phyloP scores from a whole-genome alignment of 176 grass and related monocot genomes.

The Oryza brachyantha region DNA sequence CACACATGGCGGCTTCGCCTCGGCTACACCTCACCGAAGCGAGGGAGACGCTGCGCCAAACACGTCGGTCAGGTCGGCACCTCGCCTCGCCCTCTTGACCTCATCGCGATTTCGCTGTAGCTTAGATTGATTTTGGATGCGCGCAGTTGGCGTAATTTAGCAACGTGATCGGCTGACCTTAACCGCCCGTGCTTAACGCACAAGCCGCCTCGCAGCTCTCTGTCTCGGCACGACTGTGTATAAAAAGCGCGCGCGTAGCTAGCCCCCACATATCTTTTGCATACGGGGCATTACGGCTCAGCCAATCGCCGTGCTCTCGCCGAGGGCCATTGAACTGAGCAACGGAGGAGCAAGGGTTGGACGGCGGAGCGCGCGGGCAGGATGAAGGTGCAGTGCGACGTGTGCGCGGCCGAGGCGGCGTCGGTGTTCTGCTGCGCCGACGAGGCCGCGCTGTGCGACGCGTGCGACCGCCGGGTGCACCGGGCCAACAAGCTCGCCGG shows the following conservation, averaged over 20 bases:
- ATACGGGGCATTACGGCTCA: neutral
- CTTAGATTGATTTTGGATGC: neutral
- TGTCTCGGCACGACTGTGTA: neutral
- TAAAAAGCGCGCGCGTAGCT: constrained; percentile 37
- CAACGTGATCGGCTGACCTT: neutral
- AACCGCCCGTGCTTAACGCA: constrained; percentile 27
- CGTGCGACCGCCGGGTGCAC: constrained; percentile 68
- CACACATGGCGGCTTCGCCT: neutral
- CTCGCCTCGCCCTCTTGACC: neutral
- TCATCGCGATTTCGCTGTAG: neutral
- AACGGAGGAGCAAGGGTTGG: neutral
- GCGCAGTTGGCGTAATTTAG: no score
- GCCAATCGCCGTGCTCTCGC: neutral
- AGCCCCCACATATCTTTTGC: constrained; percentile 20
- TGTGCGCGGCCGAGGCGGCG: constrained; percentile 57
- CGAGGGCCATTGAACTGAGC: constrained; percentile 29
- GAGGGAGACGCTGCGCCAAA: constrained; percentile 35
- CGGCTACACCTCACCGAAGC: neutral
- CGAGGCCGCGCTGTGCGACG: constrained; percentile 79
- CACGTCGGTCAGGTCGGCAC: constrained; percentile 44
- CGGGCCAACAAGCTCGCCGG: constrained; percentile 73
- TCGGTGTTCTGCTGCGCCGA: constrained; percentile 94
- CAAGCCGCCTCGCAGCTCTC: constrained; percentile 15
- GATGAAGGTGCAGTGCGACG: constrained; percentile 95
- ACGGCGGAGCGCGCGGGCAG: neutral